Conservation (phyloP, 257 asterid genomes). For the Euphrasia confusa region DNA sequence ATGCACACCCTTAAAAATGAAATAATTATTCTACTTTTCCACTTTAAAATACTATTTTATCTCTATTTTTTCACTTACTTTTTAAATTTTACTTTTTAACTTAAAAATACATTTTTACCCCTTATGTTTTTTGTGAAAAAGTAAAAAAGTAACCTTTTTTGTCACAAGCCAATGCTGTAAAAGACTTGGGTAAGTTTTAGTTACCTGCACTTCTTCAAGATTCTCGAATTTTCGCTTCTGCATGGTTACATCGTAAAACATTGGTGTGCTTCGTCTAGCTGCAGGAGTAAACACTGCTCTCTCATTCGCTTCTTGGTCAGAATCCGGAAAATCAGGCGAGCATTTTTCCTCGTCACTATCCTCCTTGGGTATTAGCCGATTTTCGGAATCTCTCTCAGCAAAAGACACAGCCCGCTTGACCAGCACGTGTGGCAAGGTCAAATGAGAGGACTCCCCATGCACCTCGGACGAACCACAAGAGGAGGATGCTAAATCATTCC, state of each 20-base stretch:
- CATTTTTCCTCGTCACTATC: constrained; percentile 7
- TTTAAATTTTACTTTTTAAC: too few species aligned
- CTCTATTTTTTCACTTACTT: too few species aligned
- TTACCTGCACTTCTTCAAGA: constrained; percentile 38
- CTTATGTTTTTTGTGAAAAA: too few species aligned
- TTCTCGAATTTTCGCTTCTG: constrained; percentile 26
- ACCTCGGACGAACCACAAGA: constrained; percentile 37
- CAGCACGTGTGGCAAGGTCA: constrained; percentile 24
- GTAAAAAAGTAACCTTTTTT: too few species aligned
- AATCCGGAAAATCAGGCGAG: constrained; percentile 19
- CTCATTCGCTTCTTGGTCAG: constrained; percentile 35
- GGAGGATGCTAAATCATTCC: constrained; percentile 31
- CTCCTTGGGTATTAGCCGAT: constrained; percentile 24
- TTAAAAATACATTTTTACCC: too few species aligned
- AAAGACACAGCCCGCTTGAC: constrained; percentile 35
- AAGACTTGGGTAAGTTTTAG: constrained; percentile 5
- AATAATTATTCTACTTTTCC: too few species aligned
- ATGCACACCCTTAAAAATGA: too few species aligned
- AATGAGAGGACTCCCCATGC: constrained; percentile 32
- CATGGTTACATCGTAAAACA: constrained; percentile 32
- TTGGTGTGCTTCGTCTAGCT: constrained; percentile 34
- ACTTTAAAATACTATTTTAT: too few species aligned
- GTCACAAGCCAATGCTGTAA: not conserved
- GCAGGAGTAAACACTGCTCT: constrained; percentile 29
- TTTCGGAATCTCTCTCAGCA: constrained; percentile 31